Conservation (phyloP, 257 asterid species). For the Paraleonurus japonicus region DNA sequence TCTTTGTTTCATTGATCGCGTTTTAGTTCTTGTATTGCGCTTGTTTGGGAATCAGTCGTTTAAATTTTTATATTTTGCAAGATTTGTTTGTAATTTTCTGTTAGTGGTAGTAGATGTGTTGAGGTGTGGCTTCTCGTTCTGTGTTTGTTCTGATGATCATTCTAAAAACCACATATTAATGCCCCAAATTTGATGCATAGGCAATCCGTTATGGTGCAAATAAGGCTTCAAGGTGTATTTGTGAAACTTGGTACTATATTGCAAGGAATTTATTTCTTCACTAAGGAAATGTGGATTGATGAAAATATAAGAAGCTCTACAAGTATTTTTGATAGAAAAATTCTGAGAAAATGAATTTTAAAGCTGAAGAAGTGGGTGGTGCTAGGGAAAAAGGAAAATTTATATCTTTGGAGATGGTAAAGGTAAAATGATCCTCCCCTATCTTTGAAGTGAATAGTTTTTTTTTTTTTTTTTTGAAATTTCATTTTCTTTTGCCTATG, state of each 20-base stretch:
- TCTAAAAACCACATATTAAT: background rate
- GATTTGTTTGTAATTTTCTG: background rate
- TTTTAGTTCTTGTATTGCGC: background rate
- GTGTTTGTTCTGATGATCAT: background rate
- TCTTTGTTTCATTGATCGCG: background rate
- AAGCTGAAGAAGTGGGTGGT: background rate
- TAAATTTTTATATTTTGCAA: background rate
- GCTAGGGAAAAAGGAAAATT: background rate
- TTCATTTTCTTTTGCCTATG: background rate
- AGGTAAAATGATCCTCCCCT: background rate
- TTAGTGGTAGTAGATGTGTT: background rate
- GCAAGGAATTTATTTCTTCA: background rate
- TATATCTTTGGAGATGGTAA: background rate
- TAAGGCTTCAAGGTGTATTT: background rate
- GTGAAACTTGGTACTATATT: background rate
- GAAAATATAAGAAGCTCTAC: background rate
- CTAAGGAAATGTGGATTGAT: slow-evolving; percentile 8
- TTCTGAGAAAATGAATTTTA: background rate
- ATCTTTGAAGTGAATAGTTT: too few relatives aligned
- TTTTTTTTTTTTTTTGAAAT: background rate
- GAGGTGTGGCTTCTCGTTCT: too few relatives aligned
- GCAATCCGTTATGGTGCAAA: background rate
- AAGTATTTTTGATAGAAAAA: background rate
- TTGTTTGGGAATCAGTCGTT: background rate
- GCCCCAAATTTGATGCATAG: background rate